These are phyloP conservation scores for Lophiostoma macrostomum DNA, from an alignment of 495 filamentous ascomycete species.

Conservation along the genomic window DNA sequence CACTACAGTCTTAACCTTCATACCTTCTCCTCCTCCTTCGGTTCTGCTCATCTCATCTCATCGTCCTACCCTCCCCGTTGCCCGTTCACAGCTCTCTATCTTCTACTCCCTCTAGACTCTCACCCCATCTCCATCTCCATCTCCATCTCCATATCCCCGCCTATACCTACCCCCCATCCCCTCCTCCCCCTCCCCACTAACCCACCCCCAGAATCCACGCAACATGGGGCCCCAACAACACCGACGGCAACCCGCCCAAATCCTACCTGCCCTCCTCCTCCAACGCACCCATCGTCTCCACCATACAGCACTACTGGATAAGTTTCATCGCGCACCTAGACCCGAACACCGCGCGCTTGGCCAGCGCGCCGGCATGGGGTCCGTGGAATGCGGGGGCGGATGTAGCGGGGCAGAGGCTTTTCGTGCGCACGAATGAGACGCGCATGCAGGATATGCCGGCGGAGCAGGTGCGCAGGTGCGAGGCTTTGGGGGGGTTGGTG, in stretches of 20 bases:
- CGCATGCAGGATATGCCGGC: slow-evolving; percentile 55
- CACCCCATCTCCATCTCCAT: no score
- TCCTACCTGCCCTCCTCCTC: slow-evolving; percentile 49
- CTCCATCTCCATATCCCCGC: no score
- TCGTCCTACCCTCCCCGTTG: no score
- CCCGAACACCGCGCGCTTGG: slow-evolving; percentile 28
- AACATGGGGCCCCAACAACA: slow-evolving; percentile 56
- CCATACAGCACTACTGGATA: slow-evolving; percentile 37
- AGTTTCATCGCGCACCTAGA: slow-evolving; percentile 34
- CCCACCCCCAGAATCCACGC: no score
- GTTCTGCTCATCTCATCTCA: no score
- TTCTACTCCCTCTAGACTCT: no score
- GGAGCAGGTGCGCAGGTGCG: slow-evolving; percentile 50
- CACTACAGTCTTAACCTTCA: no score
- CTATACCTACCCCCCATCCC: no score
- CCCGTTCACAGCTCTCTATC: no score
- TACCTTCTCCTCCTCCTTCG: no score
- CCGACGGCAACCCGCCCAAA: slow-evolving; percentile 44
- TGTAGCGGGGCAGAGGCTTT: slow-evolving; percentile 50
- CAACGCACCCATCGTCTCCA: slow-evolving; percentile 31
- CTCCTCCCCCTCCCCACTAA: no score
- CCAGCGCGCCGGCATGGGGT: slow-evolving; percentile 33
- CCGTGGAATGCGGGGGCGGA: slow-evolving; percentile 44
- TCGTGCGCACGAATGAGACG: slow-evolving; percentile 55
- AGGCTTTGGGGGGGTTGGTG: slow-evolving; percentile 44